Evolutionary conservation across 768 basidiomycete genomes (phyloP).

Genomic region (Scleroderma citrinum): DNA sequence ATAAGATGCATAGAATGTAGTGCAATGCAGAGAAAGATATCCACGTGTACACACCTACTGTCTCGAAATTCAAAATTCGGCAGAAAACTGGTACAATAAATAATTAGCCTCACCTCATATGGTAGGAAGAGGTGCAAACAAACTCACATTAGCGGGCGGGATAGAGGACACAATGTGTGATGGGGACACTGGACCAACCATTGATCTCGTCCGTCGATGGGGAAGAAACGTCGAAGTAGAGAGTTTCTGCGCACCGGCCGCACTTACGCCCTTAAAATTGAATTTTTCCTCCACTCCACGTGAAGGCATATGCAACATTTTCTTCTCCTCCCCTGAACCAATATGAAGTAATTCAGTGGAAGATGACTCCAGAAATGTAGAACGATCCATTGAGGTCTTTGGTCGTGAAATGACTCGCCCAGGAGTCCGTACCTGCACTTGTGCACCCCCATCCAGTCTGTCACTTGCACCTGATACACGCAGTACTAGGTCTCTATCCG

Average conservation of each 20-base stretch:
- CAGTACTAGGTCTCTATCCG: not conserved
- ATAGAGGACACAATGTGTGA: not conserved
- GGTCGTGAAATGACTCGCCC: not conserved
- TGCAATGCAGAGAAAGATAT: no score
- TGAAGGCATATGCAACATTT: no score
- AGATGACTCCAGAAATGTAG: not conserved
- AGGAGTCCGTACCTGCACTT: not conserved
- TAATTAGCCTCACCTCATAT: not conserved
- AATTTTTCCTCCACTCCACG: no score
- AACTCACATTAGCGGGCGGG: conserved; percentile 6
- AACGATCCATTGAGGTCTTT: not conserved
- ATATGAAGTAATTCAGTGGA: no score
- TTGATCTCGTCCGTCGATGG: conserved; percentile 23
- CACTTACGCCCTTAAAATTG: no score
- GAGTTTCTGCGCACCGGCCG: not conserved
- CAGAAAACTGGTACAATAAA: conserved; percentile 1
- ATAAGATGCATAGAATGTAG: no score
- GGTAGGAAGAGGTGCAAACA: not conserved
- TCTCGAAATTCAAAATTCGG: conserved; percentile 8
- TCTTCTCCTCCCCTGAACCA: no score
- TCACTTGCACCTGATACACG: not conserved
- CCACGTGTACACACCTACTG: no score
- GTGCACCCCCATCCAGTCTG: not conserved
- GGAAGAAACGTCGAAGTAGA: conserved; percentile 6
- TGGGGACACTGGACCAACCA: conserved; percentile 20